Base-by-base conservation (phyloP, 345 rosid genomes). In the Salix brachista region DNA sequence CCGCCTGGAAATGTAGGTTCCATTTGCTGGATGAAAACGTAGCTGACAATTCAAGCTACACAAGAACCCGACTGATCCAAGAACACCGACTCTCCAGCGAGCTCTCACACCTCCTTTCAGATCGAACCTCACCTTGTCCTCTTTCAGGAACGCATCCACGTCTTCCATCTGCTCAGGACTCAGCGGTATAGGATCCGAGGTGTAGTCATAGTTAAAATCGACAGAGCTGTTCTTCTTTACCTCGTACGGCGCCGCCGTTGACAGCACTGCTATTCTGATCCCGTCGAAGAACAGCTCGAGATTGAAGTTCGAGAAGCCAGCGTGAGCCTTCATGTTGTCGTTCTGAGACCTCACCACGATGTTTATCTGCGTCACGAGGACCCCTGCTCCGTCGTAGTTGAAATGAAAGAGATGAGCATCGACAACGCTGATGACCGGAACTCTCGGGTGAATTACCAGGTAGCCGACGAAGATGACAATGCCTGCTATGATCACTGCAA, bases 371-470 rank as follows among this genome's bases (percentile, higher is more conserved):
- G 92, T 89, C 30, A 90, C 87, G 6, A 96, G 85, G 1, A 83
- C 34, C 5, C 92, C 97, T 0, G 83, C 52, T 32, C 23, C 66
- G 65, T 82, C 81, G 44, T 88, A 84, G 75, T 77, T 85, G 19
- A 94, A 80, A 21, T 37, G 26, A 79, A 90, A 84, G 30, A 96
- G 90, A 65, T 78, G 85, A 30, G 97, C 99, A 3, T 67, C 61
- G 2, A 72, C n/a, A 25, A 94, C 93, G 26, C 88, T 86, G 46
- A 96, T 80, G 77, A 87, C 78, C 1, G 98, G 99, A 28, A 92
- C 80, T 37, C 97, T 79, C 0, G 99, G 99, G 70, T 91, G 98
- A 66, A 94, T 84, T 6, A 94, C 79, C 26, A 88, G 2, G 86
- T 96, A 96, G 10, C 92, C 96, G 26, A 85, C 84, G 81, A 92